A percentile compares a stretch with the other conserved stretches of the same genome.
These are phyloP conservation scores for Tricholoma sp. DNA, from an alignment of 768 basidiomycete genomes.

Conservation along the genomic window DNA sequence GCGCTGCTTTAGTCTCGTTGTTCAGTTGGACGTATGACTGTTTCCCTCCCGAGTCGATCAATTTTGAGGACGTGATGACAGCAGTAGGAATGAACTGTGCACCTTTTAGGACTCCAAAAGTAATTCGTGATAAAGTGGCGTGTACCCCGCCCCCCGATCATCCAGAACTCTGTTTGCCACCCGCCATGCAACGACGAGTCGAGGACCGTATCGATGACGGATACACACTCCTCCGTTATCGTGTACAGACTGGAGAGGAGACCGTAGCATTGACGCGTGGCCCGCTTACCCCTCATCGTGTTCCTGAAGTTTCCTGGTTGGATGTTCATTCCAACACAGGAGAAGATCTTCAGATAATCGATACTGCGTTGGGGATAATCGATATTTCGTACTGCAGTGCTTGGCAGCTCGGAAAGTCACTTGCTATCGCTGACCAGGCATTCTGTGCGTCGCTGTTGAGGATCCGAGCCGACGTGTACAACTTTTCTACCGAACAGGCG, in stretches of 20 bases:
- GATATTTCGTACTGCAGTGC: too few relatives aligned
- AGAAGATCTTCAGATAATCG: too few relatives aligned
- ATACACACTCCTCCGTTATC: neutral
- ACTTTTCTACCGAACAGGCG: too few relatives aligned
- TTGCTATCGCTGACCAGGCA: too few relatives aligned
- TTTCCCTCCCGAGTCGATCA: neutral
- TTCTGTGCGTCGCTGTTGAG: too few relatives aligned
- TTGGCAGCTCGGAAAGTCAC: too few relatives aligned
- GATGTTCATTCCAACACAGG: neutral
- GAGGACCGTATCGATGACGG: neutral
- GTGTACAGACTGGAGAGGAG: neutral
- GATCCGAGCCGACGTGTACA: too few relatives aligned
- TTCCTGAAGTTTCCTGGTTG: neutral
- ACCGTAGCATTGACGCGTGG: neutral
- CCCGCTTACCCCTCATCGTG: neutral
- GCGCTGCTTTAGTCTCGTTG: conserved; percentile 1
- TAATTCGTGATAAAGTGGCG: too few relatives aligned
- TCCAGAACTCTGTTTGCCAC: too few relatives aligned
- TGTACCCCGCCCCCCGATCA: too few relatives aligned
- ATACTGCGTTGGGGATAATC: too few relatives aligned
- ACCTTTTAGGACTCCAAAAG: neutral
- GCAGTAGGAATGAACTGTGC: neutral
- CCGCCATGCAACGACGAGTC: neutral
- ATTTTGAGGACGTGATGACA: neutral
- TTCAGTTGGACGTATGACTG: conserved; percentile 5